These are phyloP conservation scores for Pseudofabraea citricarpa DNA, from an alignment of 2,329 filamentous ascomycete species.

Conservation along the genomic window DNA sequence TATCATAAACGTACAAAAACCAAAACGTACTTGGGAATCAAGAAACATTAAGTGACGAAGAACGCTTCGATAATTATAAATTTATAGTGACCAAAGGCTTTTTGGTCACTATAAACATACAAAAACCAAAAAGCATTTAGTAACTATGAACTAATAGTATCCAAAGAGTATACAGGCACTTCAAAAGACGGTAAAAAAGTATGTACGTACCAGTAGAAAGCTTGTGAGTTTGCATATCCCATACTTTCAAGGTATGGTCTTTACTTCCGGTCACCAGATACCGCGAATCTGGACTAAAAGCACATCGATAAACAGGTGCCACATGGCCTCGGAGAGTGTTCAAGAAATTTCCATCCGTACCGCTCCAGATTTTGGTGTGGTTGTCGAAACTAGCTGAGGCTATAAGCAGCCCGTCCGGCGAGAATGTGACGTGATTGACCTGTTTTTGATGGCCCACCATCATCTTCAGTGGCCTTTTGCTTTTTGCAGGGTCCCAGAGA, in stretches of 20 bases:
- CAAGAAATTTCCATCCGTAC: constrained; percentile 71
- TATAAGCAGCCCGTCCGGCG: constrained; percentile 80
- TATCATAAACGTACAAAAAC: too few species aligned
- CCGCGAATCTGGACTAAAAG: constrained; percentile 89
- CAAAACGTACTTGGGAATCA: too few species aligned
- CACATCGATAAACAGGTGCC: constrained; percentile 85
- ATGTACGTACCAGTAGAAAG: constrained; percentile 50
- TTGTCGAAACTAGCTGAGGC: constrained; percentile 92
- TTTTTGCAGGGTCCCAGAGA: constrained; percentile 79
- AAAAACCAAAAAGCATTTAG: background rate
- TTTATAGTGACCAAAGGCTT: too few species aligned
- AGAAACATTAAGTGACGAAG: too few species aligned
- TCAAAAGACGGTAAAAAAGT: background rate
- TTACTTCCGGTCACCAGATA: constrained; percentile 83
- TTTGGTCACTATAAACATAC: background rate
- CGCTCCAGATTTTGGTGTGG: constrained; percentile 88
- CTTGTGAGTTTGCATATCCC: constrained; percentile 84
- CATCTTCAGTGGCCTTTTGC: constrained; percentile 79
- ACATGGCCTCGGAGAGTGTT: constrained; percentile 86
- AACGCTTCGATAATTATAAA: too few species aligned
- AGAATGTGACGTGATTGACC: constrained; percentile 94
- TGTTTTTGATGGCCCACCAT: constrained; percentile 95
- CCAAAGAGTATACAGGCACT: constrained; percentile 4
- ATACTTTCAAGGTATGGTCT: constrained; percentile 91
- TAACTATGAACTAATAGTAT: background rate